Evolutionary conservation across 148 eudicot genomes (phyloP), one percentile per base, ranked within the genome.

Genomic region (Rhododendron ferrugineum): DNA sequence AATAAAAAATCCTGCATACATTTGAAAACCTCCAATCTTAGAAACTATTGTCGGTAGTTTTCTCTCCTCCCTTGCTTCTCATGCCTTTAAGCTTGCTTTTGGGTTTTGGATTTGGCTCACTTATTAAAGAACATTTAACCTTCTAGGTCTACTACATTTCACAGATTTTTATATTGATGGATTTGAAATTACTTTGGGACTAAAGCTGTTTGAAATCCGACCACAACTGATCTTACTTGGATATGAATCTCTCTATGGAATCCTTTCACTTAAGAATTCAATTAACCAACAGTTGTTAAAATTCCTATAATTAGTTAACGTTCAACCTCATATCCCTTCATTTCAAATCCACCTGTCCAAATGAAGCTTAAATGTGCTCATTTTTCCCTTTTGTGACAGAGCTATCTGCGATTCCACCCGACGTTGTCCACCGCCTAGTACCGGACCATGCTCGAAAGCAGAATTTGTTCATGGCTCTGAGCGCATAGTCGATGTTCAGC

Each of bases 371-470:
- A 66, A 81, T 11, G 28, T 82, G 78, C 80, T 74, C 37, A 30
- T 14, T 64, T 56, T 23, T 46, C 8, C 88, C 62, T 70, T 32
- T 81, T 73, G 26, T 83, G 23, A 75, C 96, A 97, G 98, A 97
- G 90, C 94, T 97, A 66, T 85, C 95, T 16, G 96, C 95, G 74
- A 91, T 97, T 88, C 94, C 96, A 52, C 88, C 92, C 32, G 96
- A 97, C 28, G 94, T 89, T 87, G 87, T 92, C 52, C 95, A 91
- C 58, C 98, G 98, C 82, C 95, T 97, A 85, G 89, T 97, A 84
- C 98, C 99, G 11, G 98, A 97, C 85, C 98, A 97, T 94, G 98
- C 99, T 83, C 95, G 98, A 52, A 92, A 92, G 88, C 98, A 95
- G 89, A 97, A 95, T 87, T 90, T 91, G 86, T 97, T 97, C 89